Evolutionary conservation across 306 rosid species (phyloP).

Genomic region (Cicer cuneatum): DNA sequence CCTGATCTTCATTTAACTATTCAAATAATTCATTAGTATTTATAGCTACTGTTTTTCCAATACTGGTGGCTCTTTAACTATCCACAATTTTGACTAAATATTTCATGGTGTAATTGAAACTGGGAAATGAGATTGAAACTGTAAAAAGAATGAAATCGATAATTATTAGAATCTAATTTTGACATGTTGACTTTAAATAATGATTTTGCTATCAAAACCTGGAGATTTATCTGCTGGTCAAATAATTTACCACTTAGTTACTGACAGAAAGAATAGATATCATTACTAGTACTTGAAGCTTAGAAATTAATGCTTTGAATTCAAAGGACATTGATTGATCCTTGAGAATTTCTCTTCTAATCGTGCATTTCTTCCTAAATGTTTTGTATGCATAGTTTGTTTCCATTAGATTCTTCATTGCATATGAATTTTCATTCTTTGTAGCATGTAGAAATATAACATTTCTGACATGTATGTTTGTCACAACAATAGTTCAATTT

Average conservation of each 20-base stretch:
- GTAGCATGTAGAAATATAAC: not conserved
- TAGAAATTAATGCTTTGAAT: conserved; percentile 22
- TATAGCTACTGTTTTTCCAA: not conserved
- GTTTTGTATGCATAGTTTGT: conserved; percentile 28
- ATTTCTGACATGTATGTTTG: conserved; percentile 14
- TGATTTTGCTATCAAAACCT: conserved; percentile 5
- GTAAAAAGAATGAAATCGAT: not conserved
- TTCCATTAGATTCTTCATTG: conserved; percentile 27
- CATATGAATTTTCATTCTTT: conserved; percentile 3
- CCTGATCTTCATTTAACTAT: not conserved
- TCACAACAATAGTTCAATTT: not conserved
- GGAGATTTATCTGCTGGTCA: not conserved
- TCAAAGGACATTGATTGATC: conserved; percentile 33
- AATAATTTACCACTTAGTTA: not conserved
- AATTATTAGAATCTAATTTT: not conserved
- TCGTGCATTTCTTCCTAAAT: not conserved
- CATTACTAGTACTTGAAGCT: not conserved
- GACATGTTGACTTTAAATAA: not conserved
- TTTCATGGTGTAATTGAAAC: not conserved
- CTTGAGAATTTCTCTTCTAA: not conserved
- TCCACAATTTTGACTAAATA: not conserved
- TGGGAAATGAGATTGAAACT: not conserved
- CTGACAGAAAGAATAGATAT: not conserved
- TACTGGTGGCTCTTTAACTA: not conserved
- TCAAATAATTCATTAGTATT: not conserved